phyloP scores from a whole-genome alignment of 768 basidiomycete genomes.

The Porphyrellus cyaneotinctus region DNA sequence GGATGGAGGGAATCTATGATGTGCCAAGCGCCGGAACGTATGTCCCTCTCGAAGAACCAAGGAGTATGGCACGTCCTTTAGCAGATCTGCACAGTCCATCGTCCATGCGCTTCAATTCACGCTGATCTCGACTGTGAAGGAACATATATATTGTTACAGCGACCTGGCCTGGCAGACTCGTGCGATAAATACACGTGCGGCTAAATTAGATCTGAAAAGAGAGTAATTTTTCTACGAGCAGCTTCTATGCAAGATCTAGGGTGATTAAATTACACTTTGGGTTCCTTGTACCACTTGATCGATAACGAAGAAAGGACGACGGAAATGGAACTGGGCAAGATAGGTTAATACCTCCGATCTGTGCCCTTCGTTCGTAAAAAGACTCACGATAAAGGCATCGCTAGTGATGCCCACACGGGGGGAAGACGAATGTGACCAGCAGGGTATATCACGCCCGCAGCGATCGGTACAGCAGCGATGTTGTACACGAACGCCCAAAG shows the following conservation, averaged over 20 bases:
- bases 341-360: neutral
- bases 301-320: constrained; percentile 61
- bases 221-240: neutral
- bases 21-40: constrained; percentile 35
- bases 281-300: constrained; percentile 47
- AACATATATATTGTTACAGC: constrained; percentile 36
- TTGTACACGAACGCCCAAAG: constrained; percentile 71
- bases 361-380: neutral
- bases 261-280: constrained; percentile 14
- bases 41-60: constrained; percentile 52
- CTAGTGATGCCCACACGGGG: constrained; percentile 78
- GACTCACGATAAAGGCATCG: constrained; percentile 73
- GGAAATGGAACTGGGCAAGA: constrained; percentile 48
- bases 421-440: constrained; percentile 58
- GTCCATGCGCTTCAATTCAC: constrained; percentile 75
- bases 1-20: constrained; percentile 71
- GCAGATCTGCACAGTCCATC: constrained; percentile 69
- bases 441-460: constrained; percentile 76
- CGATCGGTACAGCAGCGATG: constrained; percentile 62
- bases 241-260: neutral
- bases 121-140: constrained; percentile 83
- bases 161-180: constrained; percentile 4
- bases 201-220: constrained; percentile 5
- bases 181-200: neutral
- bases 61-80: constrained; percentile 70